These are phyloP conservation scores for Penicillium flavigenum DNA, from an alignment of 495 filamentous ascomycete species.

Conservation along the genomic window DNA sequence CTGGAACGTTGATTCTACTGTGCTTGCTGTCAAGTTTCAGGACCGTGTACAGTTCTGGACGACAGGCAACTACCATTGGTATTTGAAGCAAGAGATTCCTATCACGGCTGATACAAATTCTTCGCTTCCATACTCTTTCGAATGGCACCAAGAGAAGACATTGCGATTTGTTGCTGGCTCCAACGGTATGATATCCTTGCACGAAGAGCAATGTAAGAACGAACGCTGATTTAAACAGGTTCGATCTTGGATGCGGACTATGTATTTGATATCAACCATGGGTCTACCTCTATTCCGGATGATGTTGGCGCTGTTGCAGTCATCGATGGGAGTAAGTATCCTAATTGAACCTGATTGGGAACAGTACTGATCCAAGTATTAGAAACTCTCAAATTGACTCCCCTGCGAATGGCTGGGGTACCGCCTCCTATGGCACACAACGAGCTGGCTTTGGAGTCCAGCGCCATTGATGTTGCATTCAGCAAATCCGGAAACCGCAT, in stretches of 20 bases:
- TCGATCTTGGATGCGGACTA: slow-evolving; percentile 66
- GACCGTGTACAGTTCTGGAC: slow-evolving; percentile 92
- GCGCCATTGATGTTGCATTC: slow-evolving; percentile 72
- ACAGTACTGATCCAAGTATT: slow-evolving; percentile 20
- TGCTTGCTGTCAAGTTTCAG: slow-evolving; percentile 74
- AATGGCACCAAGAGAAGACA: slow-evolving; percentile 85
- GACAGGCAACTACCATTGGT: slow-evolving; percentile 96
- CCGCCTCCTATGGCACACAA: slow-evolving; percentile 90
- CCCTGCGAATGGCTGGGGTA: slow-evolving; percentile 76
- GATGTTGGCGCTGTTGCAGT: slow-evolving; percentile 83
- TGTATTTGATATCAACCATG: slow-evolving; percentile 62
- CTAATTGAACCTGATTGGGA: not conserved
- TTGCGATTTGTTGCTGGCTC: slow-evolving; percentile 59
- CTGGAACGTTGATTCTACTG: slow-evolving; percentile 91
- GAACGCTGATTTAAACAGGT: slow-evolving; percentile 17
- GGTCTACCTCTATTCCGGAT: slow-evolving; percentile 66
- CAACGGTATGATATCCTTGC: slow-evolving; percentile 29
- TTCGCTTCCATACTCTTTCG: slow-evolving; percentile 40
- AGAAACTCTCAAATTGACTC: slow-evolving; percentile 75
- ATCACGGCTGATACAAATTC: slow-evolving; percentile 31
- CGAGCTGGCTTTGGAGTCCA: slow-evolving; percentile 63
- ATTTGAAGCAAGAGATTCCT: slow-evolving; percentile 88
- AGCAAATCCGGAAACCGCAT: slow-evolving; percentile 63
- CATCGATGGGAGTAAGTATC: slow-evolving; percentile 72
- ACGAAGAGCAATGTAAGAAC: not conserved